Base-by-base conservation (phyloP, 106 monocot genomes). In the Dendrobium nobile region DNA sequence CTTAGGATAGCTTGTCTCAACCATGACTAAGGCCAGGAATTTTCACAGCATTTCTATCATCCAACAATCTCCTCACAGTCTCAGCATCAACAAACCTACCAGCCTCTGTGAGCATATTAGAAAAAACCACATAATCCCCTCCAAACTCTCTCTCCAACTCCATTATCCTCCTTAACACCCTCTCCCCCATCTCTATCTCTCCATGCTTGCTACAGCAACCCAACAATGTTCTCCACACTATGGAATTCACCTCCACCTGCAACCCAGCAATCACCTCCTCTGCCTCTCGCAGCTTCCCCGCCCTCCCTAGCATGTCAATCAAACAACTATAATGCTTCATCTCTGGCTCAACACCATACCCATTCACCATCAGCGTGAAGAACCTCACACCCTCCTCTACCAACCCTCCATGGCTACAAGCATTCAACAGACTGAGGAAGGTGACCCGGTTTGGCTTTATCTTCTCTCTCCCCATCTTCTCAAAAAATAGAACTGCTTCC, bases 181-280 rank as follows among this genome's bases (percentile, higher is more conserved):
- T 91, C 84, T 88, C 79, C 3, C 84, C 93, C 79, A 89, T 92
- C 86, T 88, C 92, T 31, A 77, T 85, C 75, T 94, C 82, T 44
- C 92, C 92, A 86, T 92, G 79, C 75, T 84, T 84, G 56, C 78
- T 54, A 54, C 92, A 95, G 64, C 90, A 88, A 9, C 91, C 87
- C 79, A 94, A 68, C 17, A 94, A 78, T 9, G 86, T 94, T 83
- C 94, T 91, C 94, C 94, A 94, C 20, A 91, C 84, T 5, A 94
- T 41, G 42, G 13, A 85, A 83, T 88, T 91, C 5, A 79, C 86
- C 22, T 68, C 81, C 22, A 82, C 42, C 3, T 87, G 83, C 87
- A 91, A 78, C 48, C 78, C 44, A 0, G 26, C 48, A 19, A 88
- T 85, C 58, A 89, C 77, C 76, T 85, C 85, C 85, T 91, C 91